Base-by-base conservation (phyloP, 352 stramenopile genomes). In the Pythium biforme region DNA sequence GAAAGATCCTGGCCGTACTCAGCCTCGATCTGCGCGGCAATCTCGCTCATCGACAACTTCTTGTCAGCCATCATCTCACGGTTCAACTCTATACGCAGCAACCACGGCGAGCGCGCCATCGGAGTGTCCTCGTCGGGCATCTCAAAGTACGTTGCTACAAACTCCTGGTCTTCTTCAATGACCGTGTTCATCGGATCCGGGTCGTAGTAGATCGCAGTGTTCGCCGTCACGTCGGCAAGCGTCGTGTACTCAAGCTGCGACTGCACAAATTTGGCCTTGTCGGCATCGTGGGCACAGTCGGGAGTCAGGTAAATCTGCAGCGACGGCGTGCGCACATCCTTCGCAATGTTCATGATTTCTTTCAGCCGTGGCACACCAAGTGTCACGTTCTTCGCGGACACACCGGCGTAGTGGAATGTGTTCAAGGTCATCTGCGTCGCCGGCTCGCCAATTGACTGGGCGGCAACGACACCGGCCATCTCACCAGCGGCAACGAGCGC, bases 361-460 rank as follows among this genome's bases (percentile, higher is more conserved):
- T 99, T 99, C 64, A 99, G 73, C 55, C 98, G 92, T 54, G 98
- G 98, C 45, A 99, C 97, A 87, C 98, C 98, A 29, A 99, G 90
- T 37, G 98, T 99, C 19, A 99, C 97, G 86, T 99, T 99, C 79
- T 99, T 99, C 20, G 97, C 96, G 46, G 92, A 98, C 64, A 99
- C 97, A 92, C 97, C 89, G 67, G 97, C 97, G 73, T 98, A 99
- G 79, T 99, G 98, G 82, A 99, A 99, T 49, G 98, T 99, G 82
- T 99, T 99, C 55, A 99, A 81, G 17, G 98, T 99, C 97, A 99
- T 99, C 81, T 99, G 98, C 37, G 98, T 99, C 52, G 97, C 96
- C 22, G 98, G 98, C 70, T 99, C 97, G 65, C 98, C 98, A 76
- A 99, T 99, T 49, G 94, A 99, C 71, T 99, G 98, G 4, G 98